These are phyloP conservation scores for Earliella scabrosa DNA, from an alignment of 1,284 basidiomycete genomes.

Conservation along the genomic window DNA sequence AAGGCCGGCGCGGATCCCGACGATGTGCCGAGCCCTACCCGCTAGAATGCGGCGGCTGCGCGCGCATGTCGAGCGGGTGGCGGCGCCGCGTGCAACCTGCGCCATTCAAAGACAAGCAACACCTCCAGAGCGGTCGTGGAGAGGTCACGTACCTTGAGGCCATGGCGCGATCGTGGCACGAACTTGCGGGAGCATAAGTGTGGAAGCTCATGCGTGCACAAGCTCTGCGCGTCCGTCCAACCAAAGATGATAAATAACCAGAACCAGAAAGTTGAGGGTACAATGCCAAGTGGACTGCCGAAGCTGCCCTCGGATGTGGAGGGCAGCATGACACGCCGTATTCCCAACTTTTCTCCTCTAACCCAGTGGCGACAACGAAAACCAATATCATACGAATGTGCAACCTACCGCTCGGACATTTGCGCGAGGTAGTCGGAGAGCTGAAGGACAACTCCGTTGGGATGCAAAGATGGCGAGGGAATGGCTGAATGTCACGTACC, in stretches of 20 bases:
- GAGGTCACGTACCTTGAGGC: not conserved
- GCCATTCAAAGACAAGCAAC: not conserved
- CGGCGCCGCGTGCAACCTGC: not conserved
- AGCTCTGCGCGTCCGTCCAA: constrained; percentile 6
- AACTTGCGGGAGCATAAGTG: not conserved
- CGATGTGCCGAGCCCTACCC: constrained; percentile 16
- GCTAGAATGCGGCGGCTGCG: not conserved
- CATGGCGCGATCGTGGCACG: too few relatives aligned
- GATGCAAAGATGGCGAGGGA: not conserved
- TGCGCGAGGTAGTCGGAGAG: constrained; percentile 80
- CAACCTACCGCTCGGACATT: constrained; percentile 62
- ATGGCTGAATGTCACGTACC: constrained; percentile 48
- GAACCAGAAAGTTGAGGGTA: constrained; percentile 16
- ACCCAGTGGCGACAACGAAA: not conserved
- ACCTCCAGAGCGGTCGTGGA: not conserved
- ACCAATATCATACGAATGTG: not conserved
- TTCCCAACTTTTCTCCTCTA: constrained; percentile 9
- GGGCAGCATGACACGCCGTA: constrained; percentile 2
- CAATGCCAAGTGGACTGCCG: constrained; percentile 14
- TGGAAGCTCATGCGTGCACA: not conserved
- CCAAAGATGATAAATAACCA: constrained; percentile 22
- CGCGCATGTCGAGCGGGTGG: not conserved
- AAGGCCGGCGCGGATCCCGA: constrained; percentile 7
- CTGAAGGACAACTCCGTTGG: constrained; percentile 37
- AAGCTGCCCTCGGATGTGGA: constrained; percentile 2